Conservation (phyloP, 768 basidiomycete species). For the Xerocomus brunneocitrinus region DNA sequence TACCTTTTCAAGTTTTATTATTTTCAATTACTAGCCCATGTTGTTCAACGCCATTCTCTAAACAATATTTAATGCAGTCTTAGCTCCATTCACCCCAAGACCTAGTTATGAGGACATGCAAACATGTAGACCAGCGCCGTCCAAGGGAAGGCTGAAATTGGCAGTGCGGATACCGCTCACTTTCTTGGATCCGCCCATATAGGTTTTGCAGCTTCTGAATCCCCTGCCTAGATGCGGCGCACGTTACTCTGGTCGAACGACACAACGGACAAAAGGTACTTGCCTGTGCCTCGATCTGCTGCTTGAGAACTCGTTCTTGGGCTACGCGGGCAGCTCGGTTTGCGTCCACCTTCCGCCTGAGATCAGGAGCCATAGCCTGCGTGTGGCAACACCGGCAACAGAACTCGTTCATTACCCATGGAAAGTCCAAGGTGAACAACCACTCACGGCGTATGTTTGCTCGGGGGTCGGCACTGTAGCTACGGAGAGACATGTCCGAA, state of each 20-base stretch:
- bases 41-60: neutral
- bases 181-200: slow-evolving; percentile 30
- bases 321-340: slow-evolving; percentile 48
- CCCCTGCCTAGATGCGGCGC: slow-evolving; percentile 13
- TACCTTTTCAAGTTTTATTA: neutral
- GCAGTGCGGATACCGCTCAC: slow-evolving; percentile 5
- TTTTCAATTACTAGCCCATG: neutral
- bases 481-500: slow-evolving; percentile 7
- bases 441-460: slow-evolving; percentile 33
- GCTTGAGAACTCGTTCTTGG: slow-evolving; percentile 50
- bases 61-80: slow-evolving; percentile 3
- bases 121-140: too few species aligned
- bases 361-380: slow-evolving; percentile 61
- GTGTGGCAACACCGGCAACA: slow-evolving; percentile 1
- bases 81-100: neutral
- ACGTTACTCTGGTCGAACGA: slow-evolving; percentile 3
- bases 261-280: slow-evolving; percentile 18
- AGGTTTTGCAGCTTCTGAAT: slow-evolving; percentile 31
- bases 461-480: slow-evolving; percentile 35
- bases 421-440: neutral
- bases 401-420: neutral
- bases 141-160: too few species aligned
- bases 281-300: slow-evolving; percentile 51
- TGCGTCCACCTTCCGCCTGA: slow-evolving; percentile 60
- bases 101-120: too few species aligned